Percentiles rank a stretch among this genome's conserved stretches.
Evolutionary conservation across 192 early-diverging fungal genomes (phyloP).

Genomic region (Endogone sp.): DNA sequence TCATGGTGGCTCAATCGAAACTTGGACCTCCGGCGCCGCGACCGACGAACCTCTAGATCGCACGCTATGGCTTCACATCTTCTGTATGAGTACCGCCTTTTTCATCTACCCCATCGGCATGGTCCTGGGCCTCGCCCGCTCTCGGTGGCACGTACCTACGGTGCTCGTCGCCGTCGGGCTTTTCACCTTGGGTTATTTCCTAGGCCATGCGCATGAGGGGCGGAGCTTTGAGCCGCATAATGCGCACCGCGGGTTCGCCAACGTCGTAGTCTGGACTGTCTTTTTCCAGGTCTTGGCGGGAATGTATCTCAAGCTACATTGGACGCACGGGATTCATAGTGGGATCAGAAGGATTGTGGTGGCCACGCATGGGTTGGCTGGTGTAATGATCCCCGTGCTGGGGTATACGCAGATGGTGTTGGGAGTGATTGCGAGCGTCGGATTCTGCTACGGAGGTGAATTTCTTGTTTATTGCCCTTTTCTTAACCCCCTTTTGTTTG

Average conservation of each 20-base stretch:
- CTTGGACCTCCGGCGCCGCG: constrained; percentile 19
- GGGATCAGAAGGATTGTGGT: constrained; percentile 43
- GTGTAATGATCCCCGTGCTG: constrained; percentile 42
- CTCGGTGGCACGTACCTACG: constrained; percentile 60
- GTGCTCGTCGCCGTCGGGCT: constrained; percentile 44
- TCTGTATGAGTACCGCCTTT: constrained; percentile 22
- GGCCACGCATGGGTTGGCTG: constrained; percentile 48
- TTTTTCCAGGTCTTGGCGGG: constrained; percentile 45
- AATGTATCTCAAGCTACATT: constrained; percentile 57
- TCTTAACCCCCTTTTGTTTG: neutral
- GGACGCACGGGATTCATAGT: constrained; percentile 50
- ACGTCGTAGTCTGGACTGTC: constrained; percentile 54
- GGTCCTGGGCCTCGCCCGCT: constrained; percentile 52
- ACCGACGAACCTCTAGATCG: constrained; percentile 28
- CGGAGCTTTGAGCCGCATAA: constrained; percentile 56
- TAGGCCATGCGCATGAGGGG: constrained; percentile 59
- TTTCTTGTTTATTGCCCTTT: neutral
- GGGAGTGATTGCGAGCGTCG: constrained; percentile 58
- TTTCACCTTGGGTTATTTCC: constrained; percentile 47
- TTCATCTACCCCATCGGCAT: constrained; percentile 40
- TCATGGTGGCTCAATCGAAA: constrained; percentile 18
- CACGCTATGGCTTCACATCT: constrained; percentile 28
- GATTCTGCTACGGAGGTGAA: constrained; percentile 56
- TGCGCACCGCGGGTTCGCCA: constrained; percentile 60
- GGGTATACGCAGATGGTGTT: constrained; percentile 63